These are phyloP conservation scores for Melocanna baccifera DNA, from an alignment of 176 grass and related monocot species.

Conservation along the genomic window DNA sequence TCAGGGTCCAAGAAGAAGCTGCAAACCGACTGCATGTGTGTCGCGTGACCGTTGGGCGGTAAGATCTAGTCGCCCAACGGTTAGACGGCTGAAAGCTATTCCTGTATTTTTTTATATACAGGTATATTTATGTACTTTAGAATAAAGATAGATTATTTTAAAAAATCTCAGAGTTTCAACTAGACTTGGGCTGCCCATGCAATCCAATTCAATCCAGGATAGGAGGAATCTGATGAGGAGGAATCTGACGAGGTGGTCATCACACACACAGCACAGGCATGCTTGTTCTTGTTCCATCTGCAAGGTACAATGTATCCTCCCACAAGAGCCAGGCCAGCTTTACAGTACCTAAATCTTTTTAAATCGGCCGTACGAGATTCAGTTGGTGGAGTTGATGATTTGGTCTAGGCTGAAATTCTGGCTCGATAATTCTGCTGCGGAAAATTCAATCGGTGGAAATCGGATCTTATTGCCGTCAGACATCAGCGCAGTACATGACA, in stretches of 20 bases:
- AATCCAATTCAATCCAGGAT: not conserved
- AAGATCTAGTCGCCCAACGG: too few species aligned
- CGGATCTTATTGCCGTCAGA: not conserved
- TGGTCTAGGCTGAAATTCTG: not conserved
- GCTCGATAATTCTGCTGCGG: not conserved
- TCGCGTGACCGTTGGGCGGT: too few species aligned
- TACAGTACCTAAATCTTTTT: conserved; percentile 19
- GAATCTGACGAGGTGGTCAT: conserved; percentile 8
- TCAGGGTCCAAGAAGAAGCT: too few species aligned
- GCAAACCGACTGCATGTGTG: too few species aligned
- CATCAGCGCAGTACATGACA: not conserved
- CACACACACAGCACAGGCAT: not conserved
- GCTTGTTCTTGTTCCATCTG: not conserved
- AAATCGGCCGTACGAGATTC: conserved; percentile 50
- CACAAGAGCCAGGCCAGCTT: not conserved
- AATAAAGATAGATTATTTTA: too few species aligned
- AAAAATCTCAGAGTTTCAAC: not conserved
- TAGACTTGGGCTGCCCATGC: not conserved
- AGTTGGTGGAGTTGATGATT: conserved; percentile 42
- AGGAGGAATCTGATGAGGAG: not conserved
- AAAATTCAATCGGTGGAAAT: not conserved
- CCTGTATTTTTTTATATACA: too few species aligned
- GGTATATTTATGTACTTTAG: too few species aligned
- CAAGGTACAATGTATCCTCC: conserved; percentile 8
- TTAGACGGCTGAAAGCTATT: too few species aligned